Percentiles rank a stretch among this genome's conserved stretches.
phyloP scores from a whole-genome alignment of 805 yeast genomes.

The Lachancea sp. region DNA sequence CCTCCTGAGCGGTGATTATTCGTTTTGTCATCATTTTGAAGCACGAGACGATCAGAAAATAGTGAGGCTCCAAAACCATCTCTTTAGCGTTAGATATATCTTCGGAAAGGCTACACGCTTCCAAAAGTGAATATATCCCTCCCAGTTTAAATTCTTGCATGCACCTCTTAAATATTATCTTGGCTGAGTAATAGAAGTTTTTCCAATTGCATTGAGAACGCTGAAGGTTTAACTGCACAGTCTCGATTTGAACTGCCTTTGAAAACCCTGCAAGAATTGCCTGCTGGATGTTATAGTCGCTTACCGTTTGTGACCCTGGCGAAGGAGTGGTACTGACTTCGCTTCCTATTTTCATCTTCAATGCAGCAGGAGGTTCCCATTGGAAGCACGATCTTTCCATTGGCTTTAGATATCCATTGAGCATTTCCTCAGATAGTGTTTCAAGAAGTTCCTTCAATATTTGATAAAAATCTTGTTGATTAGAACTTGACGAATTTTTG shows the following conservation, averaged over 20 bases:
- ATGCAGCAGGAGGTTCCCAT: slow-evolving; percentile 16
- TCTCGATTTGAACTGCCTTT: slow-evolving; percentile 18
- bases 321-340: slow-evolving; percentile 13
- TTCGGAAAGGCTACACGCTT: slow-evolving; percentile 41
- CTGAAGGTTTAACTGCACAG: neutral
- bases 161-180: slow-evolving; percentile 48
- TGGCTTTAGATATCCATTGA: slow-evolving; percentile 54
- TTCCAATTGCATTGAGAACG: slow-evolving; percentile 50
- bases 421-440: slow-evolving; percentile 28
- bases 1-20: slow-evolving; percentile 34
- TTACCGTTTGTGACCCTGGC: slow-evolving; percentile 15
- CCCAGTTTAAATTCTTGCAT: slow-evolving; percentile 13
- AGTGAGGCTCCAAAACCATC: slow-evolving; percentile 71
- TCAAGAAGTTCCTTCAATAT: slow-evolving; percentile 19
- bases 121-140: slow-evolving; percentile 39
- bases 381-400: slow-evolving; percentile 57
- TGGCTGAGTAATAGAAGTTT: slow-evolving; percentile 50
- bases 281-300: slow-evolving; percentile 28
- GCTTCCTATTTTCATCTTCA: slow-evolving; percentile 17
- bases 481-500: slow-evolving; percentile 3
- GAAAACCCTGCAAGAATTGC: slow-evolving; percentile 24
- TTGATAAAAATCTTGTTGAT: slow-evolving; percentile 14
- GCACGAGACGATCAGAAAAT: slow-evolving; percentile 48
- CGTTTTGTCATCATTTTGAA: slow-evolving; percentile 48
- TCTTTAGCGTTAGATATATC: slow-evolving; percentile 39